Conservation (phyloP, 305 asterid genomes). For the Solanum aculeatissimum region DNA sequence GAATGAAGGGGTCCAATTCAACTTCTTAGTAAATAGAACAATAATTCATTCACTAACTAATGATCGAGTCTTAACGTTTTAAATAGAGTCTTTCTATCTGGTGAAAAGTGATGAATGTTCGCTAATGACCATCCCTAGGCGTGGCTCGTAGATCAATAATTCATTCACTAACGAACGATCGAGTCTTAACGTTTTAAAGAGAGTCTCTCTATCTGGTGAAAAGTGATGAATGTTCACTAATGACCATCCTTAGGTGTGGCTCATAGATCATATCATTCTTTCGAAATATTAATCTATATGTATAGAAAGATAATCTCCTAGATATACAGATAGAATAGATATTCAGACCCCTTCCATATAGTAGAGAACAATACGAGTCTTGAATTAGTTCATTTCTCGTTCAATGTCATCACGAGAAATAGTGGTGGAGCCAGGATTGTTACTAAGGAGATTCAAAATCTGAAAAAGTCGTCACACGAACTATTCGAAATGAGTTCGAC, state of each 20-base stretch:
- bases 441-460: too few relatives aligned
- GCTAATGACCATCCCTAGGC: neutral
- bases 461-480: too few relatives aligned
- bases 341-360: neutral
- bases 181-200: too few relatives aligned
- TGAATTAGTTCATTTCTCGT: neutral
- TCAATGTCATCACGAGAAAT: neutral
- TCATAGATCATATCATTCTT: neutral
- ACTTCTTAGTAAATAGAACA: neutral
- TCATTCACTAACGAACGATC: too few relatives aligned
- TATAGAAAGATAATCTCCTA: neutral
- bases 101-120: neutral
- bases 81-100: neutral
- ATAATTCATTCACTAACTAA: neutral
- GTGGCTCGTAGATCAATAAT: too few relatives aligned
- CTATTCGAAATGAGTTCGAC: too few relatives aligned
- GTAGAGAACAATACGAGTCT: neutral
- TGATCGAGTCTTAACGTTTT: neutral
- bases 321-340: neutral
- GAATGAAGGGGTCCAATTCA: neutral
- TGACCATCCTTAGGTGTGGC: too few relatives aligned
- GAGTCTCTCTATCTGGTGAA: too few relatives aligned
- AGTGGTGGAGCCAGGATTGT: too few relatives aligned
- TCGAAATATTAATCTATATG: neutral
- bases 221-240: too few relatives aligned